These are phyloP conservation scores for Arthromyces matolae DNA, from an alignment of 768 basidiomycete genomes.

Conservation along the genomic window DNA sequence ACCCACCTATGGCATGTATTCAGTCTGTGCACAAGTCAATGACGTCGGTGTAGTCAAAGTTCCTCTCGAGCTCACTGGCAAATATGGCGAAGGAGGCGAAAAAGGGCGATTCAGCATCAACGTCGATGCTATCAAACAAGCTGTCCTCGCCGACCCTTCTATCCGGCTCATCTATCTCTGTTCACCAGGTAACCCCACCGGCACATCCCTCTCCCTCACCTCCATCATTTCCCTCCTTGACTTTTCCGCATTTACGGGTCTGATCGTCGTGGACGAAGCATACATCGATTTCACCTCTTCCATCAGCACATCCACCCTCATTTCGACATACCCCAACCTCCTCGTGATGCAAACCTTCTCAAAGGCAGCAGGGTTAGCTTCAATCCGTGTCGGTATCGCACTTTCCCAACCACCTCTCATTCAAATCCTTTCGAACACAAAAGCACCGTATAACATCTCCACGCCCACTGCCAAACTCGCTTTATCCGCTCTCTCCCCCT, in stretches of 20 bases:
- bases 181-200: slow-evolving; percentile 96
- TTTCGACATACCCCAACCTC: slow-evolving; percentile 81
- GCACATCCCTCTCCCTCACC: slow-evolving; percentile 74
- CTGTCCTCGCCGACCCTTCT: too few species aligned
- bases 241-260: slow-evolving; percentile 80
- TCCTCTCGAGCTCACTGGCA: slow-evolving; percentile 57
- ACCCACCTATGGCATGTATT: slow-evolving; percentile 98
- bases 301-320: slow-evolving; percentile 61
- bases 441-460: slow-evolving; percentile 97
- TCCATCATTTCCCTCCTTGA: slow-evolving; percentile 70
- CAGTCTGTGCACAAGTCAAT: slow-evolving; percentile 92
- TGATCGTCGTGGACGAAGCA: slow-evolving; percentile 94
- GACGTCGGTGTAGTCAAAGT: slow-evolving; percentile 82
- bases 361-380: slow-evolving; percentile 94
- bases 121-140: too few species aligned
- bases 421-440: slow-evolving; percentile 89
- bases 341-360: slow-evolving; percentile 96
- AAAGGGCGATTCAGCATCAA: slow-evolving; percentile 68
- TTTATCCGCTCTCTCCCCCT: slow-evolving; percentile 66
- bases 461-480: slow-evolving; percentile 85
- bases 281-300: slow-evolving; percentile 87
- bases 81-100: slow-evolving; percentile 69
- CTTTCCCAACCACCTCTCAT: slow-evolving; percentile 88
- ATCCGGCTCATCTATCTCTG: slow-evolving; percentile 94
- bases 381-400: slow-evolving; percentile 92